These are phyloP conservation scores for Tardiomyces blankii DNA, from an alignment of 1,139 yeast species.

Conservation along the genomic window DNA sequence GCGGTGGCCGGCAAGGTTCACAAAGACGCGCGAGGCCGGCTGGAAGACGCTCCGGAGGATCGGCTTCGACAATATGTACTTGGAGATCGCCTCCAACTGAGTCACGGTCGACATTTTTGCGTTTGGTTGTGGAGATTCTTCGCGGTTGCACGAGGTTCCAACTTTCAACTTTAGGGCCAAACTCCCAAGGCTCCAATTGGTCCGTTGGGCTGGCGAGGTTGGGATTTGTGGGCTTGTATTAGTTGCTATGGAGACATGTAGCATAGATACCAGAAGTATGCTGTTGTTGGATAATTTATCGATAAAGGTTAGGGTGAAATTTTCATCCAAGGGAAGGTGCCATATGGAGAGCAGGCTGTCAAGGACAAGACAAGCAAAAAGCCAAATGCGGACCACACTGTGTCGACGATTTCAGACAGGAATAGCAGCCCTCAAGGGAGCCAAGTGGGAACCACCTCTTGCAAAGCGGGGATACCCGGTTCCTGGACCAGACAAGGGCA, in stretches of 20 bases:
- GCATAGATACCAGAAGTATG: neutral
- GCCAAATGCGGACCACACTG: too few relatives aligned
- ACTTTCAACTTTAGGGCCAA: neutral
- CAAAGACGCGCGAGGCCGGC: conserved; percentile 71
- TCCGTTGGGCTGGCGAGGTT: neutral
- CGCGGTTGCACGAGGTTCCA: too few relatives aligned
- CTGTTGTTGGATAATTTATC: neutral
- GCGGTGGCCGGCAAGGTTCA: conserved; percentile 80
- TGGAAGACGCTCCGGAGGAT: conserved; percentile 59
- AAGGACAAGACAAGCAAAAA: too few relatives aligned
- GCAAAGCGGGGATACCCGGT: neutral
- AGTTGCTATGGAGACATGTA: neutral
- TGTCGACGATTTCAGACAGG: too few relatives aligned
- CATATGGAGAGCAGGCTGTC: too few relatives aligned
- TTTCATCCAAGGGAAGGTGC: too few relatives aligned
- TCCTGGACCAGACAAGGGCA: conserved; percentile 2
- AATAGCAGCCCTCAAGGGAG: neutral
- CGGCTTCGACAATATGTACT: conserved; percentile 74
- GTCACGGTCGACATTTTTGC: conserved; percentile 58
- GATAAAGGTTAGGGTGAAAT: neutral
- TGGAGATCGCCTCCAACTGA: conserved; percentile 71
- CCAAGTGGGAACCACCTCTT: neutral
- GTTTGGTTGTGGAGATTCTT: neutral
- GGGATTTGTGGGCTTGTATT: neutral
- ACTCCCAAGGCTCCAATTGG: neutral